Evolutionary conservation across 805 yeast genomes (phyloP).

Genomic region (Yamadazyma sp.): DNA sequence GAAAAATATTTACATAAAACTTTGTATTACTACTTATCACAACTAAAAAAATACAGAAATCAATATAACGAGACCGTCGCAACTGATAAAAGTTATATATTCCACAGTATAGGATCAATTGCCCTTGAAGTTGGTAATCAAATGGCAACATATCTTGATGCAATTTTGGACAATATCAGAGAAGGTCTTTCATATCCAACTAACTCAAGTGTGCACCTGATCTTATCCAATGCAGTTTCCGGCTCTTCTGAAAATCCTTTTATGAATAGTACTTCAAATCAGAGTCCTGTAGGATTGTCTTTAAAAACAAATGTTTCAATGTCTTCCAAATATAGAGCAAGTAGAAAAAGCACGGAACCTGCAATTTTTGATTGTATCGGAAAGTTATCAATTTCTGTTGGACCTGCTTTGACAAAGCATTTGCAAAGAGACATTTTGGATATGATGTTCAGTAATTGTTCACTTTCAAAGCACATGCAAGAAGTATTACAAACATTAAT

Average conservation of each 20-base stretch:
- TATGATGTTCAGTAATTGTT: conserved; percentile 69
- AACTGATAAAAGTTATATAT: conserved; percentile 68
- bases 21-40: conserved; percentile 71
- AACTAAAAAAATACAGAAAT: conserved; percentile 63
- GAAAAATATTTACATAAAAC: conserved; percentile 79
- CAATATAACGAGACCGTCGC: conserved; percentile 37
- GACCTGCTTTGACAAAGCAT: conserved; percentile 89
- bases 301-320: conserved; percentile 25
- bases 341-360: conserved; percentile 72
- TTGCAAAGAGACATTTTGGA: conserved; percentile 78
- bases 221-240: conserved; percentile 38
- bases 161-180: conserved; percentile 76
- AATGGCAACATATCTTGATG: conserved; percentile 84
- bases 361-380: conserved; percentile 88
- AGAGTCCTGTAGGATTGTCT: conserved; percentile 19
- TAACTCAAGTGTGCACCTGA: conserved; percentile 36
- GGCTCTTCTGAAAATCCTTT: conserved; percentile 17
- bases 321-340: conserved; percentile 51
- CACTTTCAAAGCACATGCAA: conserved; percentile 80
- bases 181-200: conserved; percentile 60
- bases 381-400: conserved; percentile 82
- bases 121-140: conserved; percentile 77
- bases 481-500: conserved; percentile 67
- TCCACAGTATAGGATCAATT: conserved; percentile 80
- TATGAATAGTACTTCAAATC: conserved; percentile 10